These are phyloP conservation scores for Proliferodiscus dingleyae DNA, from an alignment of 2,329 filamentous ascomycete species.

Conservation along the genomic window DNA sequence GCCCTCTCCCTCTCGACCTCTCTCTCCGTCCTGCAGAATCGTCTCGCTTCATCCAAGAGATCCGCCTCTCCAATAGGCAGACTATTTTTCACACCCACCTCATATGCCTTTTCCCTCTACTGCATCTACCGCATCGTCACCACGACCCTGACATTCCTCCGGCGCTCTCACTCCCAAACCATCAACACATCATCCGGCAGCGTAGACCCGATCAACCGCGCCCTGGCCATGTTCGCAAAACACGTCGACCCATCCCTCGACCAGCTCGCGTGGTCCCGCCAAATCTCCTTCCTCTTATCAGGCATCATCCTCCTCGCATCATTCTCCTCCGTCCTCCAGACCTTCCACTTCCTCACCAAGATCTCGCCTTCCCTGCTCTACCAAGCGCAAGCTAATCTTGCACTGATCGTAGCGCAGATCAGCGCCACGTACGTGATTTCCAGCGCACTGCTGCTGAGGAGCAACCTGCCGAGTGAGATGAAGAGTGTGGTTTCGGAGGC, in stretches of 20 bases:
- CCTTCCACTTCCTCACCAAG: constrained; percentile 73
- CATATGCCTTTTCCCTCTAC: constrained; percentile 71
- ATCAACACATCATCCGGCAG: constrained; percentile 46
- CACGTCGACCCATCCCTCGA: constrained; percentile 83
- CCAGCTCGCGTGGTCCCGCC: constrained; percentile 75
- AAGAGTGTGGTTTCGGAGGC: constrained; percentile 73
- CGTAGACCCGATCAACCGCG: constrained; percentile 79
- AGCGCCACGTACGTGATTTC: constrained; percentile 82
- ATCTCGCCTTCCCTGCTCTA: constrained; percentile 70
- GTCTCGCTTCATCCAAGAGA: constrained; percentile 59
- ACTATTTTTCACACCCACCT: constrained; percentile 53
- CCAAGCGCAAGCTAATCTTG: constrained; percentile 68
- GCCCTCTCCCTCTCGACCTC: constrained; percentile 63
- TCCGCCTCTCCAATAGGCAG: constrained; percentile 64
- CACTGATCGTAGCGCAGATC: constrained; percentile 74
- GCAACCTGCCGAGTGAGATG: constrained; percentile 73
- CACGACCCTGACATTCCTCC: constrained; percentile 63
- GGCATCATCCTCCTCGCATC: constrained; percentile 78
- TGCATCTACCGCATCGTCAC: constrained; percentile 79
- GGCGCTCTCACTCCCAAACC: constrained; percentile 45
- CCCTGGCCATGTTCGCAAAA: constrained; percentile 72
- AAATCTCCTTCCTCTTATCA: constrained; percentile 78
- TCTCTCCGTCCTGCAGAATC: constrained; percentile 57
- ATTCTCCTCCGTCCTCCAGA: constrained; percentile 80
- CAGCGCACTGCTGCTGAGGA: constrained; percentile 69